A percentile compares a stretch with the other conserved stretches of the same genome.
These are phyloP conservation scores for Posidonia australis DNA, from an alignment of 106 monocot species.

Conservation along the genomic window DNA sequence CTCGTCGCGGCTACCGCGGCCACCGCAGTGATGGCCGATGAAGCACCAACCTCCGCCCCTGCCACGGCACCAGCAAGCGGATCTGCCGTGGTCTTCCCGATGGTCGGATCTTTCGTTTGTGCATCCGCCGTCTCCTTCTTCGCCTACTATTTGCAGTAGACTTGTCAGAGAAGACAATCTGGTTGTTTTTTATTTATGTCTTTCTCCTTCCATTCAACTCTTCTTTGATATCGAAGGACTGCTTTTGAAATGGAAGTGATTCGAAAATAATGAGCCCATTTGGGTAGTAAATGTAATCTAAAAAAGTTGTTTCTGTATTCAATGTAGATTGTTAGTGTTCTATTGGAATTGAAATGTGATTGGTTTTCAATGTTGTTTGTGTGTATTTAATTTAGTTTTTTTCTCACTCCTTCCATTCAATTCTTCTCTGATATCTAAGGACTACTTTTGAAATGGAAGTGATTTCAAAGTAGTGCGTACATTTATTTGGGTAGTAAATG, in stretches of 20 bases:
- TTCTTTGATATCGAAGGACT: neutral
- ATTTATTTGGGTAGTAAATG: too few relatives aligned
- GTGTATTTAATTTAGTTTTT: too few relatives aligned
- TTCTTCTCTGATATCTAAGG: neutral
- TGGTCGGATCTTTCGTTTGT: slow-evolving; percentile 31
- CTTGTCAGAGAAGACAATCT: neutral
- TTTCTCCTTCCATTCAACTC: neutral
- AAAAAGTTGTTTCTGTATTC: too few relatives aligned
- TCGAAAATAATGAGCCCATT: too few relatives aligned
- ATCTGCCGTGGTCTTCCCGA: slow-evolving; percentile 27
- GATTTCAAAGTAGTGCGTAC: too few relatives aligned
- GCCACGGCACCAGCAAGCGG: slow-evolving; percentile 22
- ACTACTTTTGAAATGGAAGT: too few relatives aligned
- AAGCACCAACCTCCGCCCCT: slow-evolving; percentile 38
- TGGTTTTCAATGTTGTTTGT: too few relatives aligned
- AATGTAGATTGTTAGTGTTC: too few relatives aligned
- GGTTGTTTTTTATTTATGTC: neutral
- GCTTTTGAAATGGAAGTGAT: too few relatives aligned
- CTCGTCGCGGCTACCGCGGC: slow-evolving; percentile 37
- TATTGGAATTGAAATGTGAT: too few relatives aligned
- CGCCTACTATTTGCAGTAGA: slow-evolving; percentile 47
- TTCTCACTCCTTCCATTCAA: neutral
- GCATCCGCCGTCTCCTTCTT: slow-evolving; percentile 65
- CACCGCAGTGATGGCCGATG: slow-evolving; percentile 27
- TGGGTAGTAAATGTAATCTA: too few relatives aligned